Conservation (phyloP, 1,139 yeast species). For the Candida pseudocylindracea region DNA sequence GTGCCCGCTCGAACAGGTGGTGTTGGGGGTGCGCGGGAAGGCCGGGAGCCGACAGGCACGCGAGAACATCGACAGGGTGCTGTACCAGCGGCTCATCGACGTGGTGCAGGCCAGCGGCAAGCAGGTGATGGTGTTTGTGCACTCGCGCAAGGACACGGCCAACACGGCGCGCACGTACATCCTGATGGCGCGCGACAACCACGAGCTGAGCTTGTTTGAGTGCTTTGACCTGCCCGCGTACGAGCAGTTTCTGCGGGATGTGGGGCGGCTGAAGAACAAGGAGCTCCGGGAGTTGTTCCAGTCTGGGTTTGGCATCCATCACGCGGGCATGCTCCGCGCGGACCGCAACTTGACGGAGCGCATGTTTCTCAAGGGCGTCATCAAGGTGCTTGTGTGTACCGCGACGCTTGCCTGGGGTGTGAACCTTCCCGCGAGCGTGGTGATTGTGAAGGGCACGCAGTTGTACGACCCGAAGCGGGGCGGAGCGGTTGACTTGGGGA, state of each 20-base stretch:
- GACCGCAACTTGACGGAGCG: constrained; percentile 83
- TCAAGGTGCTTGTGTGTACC: constrained; percentile 83
- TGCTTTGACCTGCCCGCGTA: constrained; percentile 23
- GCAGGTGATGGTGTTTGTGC: constrained; percentile 95
- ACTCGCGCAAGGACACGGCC: constrained; percentile 82
- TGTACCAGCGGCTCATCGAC: constrained; percentile 57
- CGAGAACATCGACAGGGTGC: constrained; percentile 52
- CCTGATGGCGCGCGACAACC: constrained; percentile 38
- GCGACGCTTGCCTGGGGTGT: constrained; percentile 99
- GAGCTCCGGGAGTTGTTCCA: constrained; percentile 68
- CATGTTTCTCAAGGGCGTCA: constrained; percentile 69
- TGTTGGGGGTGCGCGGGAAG: constrained; percentile 76
- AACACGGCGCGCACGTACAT: constrained; percentile 62
- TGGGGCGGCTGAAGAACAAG: constrained; percentile 47
- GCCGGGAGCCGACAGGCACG: constrained; percentile 44
- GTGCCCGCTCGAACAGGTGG: constrained; percentile 74
- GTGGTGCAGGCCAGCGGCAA: constrained; percentile 39
- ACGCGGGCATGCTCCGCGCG: constrained; percentile 88
- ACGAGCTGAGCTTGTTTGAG: constrained; percentile 38
- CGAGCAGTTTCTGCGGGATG: constrained; percentile 37
- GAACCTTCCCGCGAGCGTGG: constrained; percentile 94
- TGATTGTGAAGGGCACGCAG: constrained; percentile 88
- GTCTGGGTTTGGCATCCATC: constrained; percentile 82
- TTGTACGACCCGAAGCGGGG: constrained; percentile 90
- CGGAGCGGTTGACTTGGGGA: constrained; percentile 83